Evolutionary conservation across 2,329 filamentous ascomycete species (phyloP).

Genomic region (Colletotrichum zoysiae): DNA sequence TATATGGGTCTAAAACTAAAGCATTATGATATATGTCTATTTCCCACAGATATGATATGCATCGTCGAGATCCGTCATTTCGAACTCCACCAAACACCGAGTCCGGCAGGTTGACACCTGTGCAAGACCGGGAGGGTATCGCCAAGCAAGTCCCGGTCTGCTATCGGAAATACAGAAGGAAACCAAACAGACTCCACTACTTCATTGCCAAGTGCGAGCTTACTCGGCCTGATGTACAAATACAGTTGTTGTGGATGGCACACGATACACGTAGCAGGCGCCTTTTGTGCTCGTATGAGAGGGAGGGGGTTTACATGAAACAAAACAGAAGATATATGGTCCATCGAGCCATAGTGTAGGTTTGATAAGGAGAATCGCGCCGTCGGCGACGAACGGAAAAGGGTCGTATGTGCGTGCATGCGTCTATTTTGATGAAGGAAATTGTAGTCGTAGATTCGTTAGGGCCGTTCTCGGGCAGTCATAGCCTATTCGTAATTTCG

Average conservation of each 20-base stretch:
- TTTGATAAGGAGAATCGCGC: background rate
- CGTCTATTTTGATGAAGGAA: background rate
- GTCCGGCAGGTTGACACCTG: slow-evolving; percentile 5
- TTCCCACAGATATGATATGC: slow-evolving; percentile 3
- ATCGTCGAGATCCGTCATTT: background rate
- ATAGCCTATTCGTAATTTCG: slow-evolving; percentile 32
- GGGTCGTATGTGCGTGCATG: slow-evolving; percentile 10
- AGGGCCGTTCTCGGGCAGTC: slow-evolving; percentile 27
- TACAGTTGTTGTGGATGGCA: slow-evolving; percentile 15
- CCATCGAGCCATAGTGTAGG: background rate
- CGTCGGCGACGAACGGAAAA: background rate
- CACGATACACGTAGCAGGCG: background rate
- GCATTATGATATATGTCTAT: slow-evolving; percentile 30
- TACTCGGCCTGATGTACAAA: slow-evolving; percentile 4
- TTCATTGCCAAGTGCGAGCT: slow-evolving; percentile 5
- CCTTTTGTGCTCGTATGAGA: background rate
- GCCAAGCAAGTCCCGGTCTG: slow-evolving; percentile 13
- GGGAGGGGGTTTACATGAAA: background rate
- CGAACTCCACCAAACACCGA: background rate
- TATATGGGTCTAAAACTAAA: slow-evolving; percentile 28
- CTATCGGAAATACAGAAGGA: slow-evolving; percentile 16
- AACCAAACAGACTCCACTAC: slow-evolving; percentile 6
- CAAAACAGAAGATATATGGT: background rate
- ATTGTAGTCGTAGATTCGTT: slow-evolving; percentile 40
- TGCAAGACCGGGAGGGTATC: slow-evolving; percentile 20